Percentiles rank a stretch among this genome's conserved stretches.
These are phyloP conservation scores for Macadamia integrifolia DNA, from an alignment of 164 flowering plant species.

Conservation along the genomic window DNA sequence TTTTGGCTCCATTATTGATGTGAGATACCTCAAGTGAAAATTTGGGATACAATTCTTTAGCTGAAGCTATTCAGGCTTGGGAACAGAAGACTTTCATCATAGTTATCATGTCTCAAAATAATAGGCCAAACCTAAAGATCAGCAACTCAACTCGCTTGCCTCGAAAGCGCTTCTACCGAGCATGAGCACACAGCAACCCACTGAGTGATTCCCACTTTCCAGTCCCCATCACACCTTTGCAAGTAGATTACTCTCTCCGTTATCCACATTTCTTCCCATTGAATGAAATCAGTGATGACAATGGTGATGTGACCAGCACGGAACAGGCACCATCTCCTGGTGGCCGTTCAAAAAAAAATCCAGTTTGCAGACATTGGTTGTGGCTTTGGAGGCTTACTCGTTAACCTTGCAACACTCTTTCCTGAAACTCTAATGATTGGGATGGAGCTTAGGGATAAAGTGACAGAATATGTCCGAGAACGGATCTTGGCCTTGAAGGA, in stretches of 20 bases:
- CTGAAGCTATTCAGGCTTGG: background rate
- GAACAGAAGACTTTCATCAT: background rate
- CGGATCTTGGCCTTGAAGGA: slow-evolving; percentile 61
- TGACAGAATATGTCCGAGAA: slow-evolving; percentile 87
- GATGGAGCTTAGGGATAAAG: slow-evolving; percentile 92
- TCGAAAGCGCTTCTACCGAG: slow-evolving; percentile 87
- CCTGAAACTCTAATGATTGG: slow-evolving; percentile 90
- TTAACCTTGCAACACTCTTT: slow-evolving; percentile 67
- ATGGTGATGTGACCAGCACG: background rate
- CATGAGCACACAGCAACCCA: slow-evolving; percentile 94
- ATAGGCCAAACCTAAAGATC: slow-evolving; percentile 24
- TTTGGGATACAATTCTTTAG: background rate
- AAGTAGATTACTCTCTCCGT: slow-evolving; percentile 61
- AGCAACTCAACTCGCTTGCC: slow-evolving; percentile 68
- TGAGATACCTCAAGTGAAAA: background rate
- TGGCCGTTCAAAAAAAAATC: slow-evolving; percentile 28
- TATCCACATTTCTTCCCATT: slow-evolving; percentile 55
- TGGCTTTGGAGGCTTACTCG: slow-evolving; percentile 90
- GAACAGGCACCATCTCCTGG: background rate
- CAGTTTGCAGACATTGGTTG: slow-evolving; percentile 92
- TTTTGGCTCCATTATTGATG: background rate
- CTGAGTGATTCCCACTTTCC: slow-evolving; percentile 95
- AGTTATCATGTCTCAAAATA: slow-evolving; percentile 29
- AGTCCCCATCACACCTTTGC: slow-evolving; percentile 59
- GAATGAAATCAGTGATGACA: background rate